phyloP scores from a whole-genome alignment of 257 asterid genomes.

The Przewalskia tangutica region DNA sequence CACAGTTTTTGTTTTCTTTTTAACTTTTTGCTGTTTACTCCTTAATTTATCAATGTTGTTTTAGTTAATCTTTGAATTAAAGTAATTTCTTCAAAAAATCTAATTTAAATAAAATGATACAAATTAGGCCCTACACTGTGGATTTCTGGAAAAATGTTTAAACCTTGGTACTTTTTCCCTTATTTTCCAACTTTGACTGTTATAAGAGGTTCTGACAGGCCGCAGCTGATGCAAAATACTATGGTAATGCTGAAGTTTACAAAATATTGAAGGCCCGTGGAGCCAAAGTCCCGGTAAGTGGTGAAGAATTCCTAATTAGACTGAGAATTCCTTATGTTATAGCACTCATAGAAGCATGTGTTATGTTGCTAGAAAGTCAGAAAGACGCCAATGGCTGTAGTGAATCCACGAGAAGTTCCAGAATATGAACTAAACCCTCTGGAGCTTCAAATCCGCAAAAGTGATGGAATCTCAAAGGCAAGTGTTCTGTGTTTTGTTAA shows the following conservation, averaged over 20 bases:
- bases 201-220: slow-evolving; percentile 40
- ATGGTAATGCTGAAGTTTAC: slow-evolving; percentile 74
- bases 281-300: slow-evolving; percentile 74
- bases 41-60: not conserved
- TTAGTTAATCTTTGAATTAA: not conserved
- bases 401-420: slow-evolving; percentile 94
- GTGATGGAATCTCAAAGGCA: slow-evolving; percentile 94
- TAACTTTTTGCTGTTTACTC: not conserved
- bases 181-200: not conserved
- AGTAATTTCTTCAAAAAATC: not conserved
- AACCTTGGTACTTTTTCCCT: not conserved
- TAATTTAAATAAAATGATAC: not conserved
- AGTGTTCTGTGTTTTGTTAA: slow-evolving; percentile 7
- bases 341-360: slow-evolving; percentile 13
- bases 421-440: slow-evolving; percentile 94
- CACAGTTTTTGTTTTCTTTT: not conserved
- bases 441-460: slow-evolving; percentile 83
- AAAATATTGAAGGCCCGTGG: slow-evolving; percentile 90
- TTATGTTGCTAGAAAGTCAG: slow-evolving; percentile 69
- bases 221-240: slow-evolving; percentile 96
- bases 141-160: not conserved
- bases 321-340: not conserved
- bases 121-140: not conserved
- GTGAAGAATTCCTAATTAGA: not conserved
- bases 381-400: slow-evolving; percentile 90